phyloP scores from a whole-genome alignment of 129 eudicot genomes.

The Glebionis coronaria region DNA sequence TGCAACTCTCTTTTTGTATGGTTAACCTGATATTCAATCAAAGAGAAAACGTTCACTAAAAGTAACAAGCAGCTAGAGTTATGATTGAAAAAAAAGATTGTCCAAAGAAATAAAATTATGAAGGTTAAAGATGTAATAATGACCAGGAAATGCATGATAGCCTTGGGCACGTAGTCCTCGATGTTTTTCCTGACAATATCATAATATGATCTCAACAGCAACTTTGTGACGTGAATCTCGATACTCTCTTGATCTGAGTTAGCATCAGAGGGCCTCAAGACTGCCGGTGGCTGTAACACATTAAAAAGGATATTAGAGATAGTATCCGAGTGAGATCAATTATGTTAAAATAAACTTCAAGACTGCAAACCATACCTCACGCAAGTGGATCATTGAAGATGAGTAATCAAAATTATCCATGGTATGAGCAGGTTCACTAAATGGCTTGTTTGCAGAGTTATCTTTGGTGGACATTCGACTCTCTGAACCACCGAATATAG shows the following conservation, averaged over 20 bases:
- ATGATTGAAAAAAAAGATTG: not conserved
- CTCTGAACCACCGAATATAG: slow-evolving; percentile 77
- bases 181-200: slow-evolving; percentile 95
- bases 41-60: not conserved
- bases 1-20: slow-evolving; percentile 94
- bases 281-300: slow-evolving; percentile 72
- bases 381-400: slow-evolving; percentile 68
- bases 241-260: slow-evolving; percentile 76
- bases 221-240: slow-evolving; percentile 70
- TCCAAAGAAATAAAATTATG: too few species aligned
- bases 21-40: slow-evolving; percentile 59
- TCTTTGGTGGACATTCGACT: slow-evolving; percentile 66
- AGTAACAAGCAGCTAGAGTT: not conserved
- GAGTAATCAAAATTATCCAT: slow-evolving; percentile 57
- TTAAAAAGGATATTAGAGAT: slow-evolving; percentile 10
- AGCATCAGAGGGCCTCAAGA: slow-evolving; percentile 83
- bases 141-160: slow-evolving; percentile 99
- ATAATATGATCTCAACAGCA: slow-evolving; percentile 85
- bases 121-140: slow-evolving; percentile 12
- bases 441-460: slow-evolving; percentile 55
- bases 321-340: not conserved
- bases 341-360: not conserved
- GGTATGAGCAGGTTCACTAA: slow-evolving; percentile 59
- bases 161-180: slow-evolving; percentile 91
- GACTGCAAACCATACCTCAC: slow-evolving; percentile 50